Evolutionary conservation across 2,329 filamentous ascomycete genomes (phyloP).

Genomic region (Camillea tinctor): DNA sequence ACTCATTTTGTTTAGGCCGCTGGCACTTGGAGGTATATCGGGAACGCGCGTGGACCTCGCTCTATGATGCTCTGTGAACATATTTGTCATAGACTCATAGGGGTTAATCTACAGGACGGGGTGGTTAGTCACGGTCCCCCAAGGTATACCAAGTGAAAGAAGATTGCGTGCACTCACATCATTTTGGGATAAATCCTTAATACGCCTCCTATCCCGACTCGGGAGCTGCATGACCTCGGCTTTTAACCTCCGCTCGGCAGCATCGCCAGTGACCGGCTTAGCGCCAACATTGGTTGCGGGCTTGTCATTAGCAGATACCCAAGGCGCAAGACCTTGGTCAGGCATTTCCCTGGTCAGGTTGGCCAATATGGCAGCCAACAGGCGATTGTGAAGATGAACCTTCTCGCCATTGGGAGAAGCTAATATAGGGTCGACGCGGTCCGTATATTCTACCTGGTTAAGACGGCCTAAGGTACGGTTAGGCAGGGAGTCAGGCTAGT

Average conservation of each 20-base stretch:
- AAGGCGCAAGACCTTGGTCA: slow-evolving; percentile 64
- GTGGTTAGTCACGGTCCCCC: slow-evolving; percentile 24
- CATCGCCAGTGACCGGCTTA: slow-evolving; percentile 65
- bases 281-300: slow-evolving; percentile 54
- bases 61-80: slow-evolving; percentile 52
- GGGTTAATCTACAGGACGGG: slow-evolving; percentile 50
- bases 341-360: slow-evolving; percentile 70
- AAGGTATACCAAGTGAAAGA: neutral
- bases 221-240: slow-evolving; percentile 70
- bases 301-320: slow-evolving; percentile 72
- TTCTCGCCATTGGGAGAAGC: slow-evolving; percentile 56
- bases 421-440: slow-evolving; percentile 60
- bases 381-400: slow-evolving; percentile 66
- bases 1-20: slow-evolving; percentile 80
- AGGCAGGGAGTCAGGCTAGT: slow-evolving; percentile 22
- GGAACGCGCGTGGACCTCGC: slow-evolving; percentile 46
- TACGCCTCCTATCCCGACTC: slow-evolving; percentile 62
- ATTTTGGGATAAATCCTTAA: slow-evolving; percentile 63
- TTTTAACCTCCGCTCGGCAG: slow-evolving; percentile 63
- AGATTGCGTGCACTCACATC: slow-evolving; percentile 47
- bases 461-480: slow-evolving; percentile 53
- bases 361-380: slow-evolving; percentile 64
- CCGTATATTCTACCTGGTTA: slow-evolving; percentile 60
- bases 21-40: slow-evolving; percentile 66
- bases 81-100: slow-evolving; percentile 50